Evolutionary conservation across 805 yeast species (phyloP), one percentile per base, ranked within the genome.

Genomic region (Blastobotrys parvus): DNA sequence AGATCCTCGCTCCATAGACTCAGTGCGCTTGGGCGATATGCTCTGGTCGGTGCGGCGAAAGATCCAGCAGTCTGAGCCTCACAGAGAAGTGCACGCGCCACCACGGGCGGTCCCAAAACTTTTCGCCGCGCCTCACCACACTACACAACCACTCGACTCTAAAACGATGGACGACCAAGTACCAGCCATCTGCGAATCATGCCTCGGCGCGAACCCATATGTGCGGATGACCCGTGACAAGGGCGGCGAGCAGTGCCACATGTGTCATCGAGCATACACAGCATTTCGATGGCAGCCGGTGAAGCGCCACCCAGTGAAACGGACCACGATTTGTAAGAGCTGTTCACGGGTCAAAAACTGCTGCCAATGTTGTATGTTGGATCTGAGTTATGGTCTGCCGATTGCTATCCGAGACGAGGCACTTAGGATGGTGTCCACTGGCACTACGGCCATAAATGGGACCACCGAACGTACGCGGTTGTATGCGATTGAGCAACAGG

Each of bases 361-460:
- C 53, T 90, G 98, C 58, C 97, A 92, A 60, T 66, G 78, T 19
- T 90, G 98, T 60, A 74, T 87, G 76, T 60, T 82, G 27, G 97
- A 90, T 63, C 64, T 89, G 34, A 75, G 80, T 22, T 84, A 78
- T 64, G 85, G 88, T 3, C 75, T 92, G n/a, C 86, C 95, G 0
- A 59, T 87, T 15, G 76, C 79, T 8, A 64, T 87, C 4, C 68
- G 96, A 50, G 96, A 89, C 55, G 78, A 86, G 1, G 84, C 95
- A 3, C 60, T 88, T 53, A 77, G 78, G 52, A 70, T 86, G 71
- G 81, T 89, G 2, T 80, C 80, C 13, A 65, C 70, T 13, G n/a
- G n/a, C n/a, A 69, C 61, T 39, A 45, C 60, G 2, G 58, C 56
- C 30, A 51, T 48, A 15, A 29, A 55, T 25, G 64, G 64, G 1